These are phyloP conservation scores for Herpetomonas tarakana DNA, from an alignment of 208 protist genomes.

Conservation along the genomic window DNA sequence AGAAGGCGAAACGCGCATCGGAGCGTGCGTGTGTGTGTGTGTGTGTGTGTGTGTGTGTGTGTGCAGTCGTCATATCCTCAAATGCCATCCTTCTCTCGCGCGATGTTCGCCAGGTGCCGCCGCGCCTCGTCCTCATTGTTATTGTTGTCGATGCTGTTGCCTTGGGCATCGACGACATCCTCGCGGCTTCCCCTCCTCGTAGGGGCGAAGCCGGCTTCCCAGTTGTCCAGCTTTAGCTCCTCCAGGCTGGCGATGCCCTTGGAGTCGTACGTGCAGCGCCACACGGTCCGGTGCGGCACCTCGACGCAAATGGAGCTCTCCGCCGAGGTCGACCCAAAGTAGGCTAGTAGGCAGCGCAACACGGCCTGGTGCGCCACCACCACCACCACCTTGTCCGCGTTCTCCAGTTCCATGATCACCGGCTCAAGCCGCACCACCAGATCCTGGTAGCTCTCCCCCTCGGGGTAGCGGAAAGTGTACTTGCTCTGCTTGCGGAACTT, in stretches of 20 bases:
- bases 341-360: constrained; percentile 78
- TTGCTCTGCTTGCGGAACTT: constrained; percentile 75
- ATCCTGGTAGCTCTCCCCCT: constrained; percentile 90
- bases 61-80: too few relatives aligned
- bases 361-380: constrained; percentile 88
- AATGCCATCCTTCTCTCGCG: neutral
- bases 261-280: constrained; percentile 82
- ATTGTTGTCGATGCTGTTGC: neutral
- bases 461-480: constrained; percentile 88
- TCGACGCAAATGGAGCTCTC: constrained; percentile 72
- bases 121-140: neutral
- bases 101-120: neutral
- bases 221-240: constrained; percentile 58
- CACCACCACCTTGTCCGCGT: constrained; percentile 73
- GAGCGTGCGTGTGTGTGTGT: too few relatives aligned
- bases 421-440: constrained; percentile 83
- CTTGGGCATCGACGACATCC: neutral
- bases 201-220: constrained; percentile 25
- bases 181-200: neutral
- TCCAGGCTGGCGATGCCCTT: constrained; percentile 79
- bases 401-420: constrained; percentile 91
- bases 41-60: too few relatives aligned
- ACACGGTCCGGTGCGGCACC: constrained; percentile 83
- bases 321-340: constrained; percentile 80
- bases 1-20: too few relatives aligned